phyloP scores from a whole-genome alignment of 495 filamentous ascomycete species.

The Sordaria brevicollis region DNA sequence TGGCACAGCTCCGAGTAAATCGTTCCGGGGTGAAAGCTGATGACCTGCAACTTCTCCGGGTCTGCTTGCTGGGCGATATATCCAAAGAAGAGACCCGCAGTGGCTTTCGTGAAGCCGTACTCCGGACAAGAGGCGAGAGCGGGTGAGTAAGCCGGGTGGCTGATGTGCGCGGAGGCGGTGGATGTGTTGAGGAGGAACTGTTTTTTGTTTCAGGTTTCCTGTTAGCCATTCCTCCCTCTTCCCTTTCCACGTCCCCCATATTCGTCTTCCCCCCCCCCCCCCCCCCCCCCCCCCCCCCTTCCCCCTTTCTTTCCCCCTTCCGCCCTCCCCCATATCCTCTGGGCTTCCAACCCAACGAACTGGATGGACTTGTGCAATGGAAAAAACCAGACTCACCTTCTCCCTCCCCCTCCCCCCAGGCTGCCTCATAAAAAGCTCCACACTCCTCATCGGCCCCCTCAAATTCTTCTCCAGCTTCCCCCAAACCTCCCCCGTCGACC shows the following conservation, averaged over 20 bases:
- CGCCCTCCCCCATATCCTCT: too few species aligned
- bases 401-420: neutral
- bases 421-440: conserved; percentile 24
- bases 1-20: conserved; percentile 21
- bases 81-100: conserved; percentile 27
- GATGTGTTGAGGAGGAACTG: conserved; percentile 30
- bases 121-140: neutral
- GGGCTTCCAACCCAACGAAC: too few species aligned
- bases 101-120: conserved; percentile 31
- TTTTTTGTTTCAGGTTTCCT: neutral
- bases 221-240: neutral
- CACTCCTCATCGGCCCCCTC: conserved; percentile 22
- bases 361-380: too few species aligned
- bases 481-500: conserved; percentile 16
- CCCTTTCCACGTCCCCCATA: neutral
- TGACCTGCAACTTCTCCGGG: conserved; percentile 26
- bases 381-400: too few species aligned
- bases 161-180: conserved; percentile 16
- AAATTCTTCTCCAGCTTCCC: conserved; percentile 22
- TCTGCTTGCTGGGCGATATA: conserved; percentile 21
- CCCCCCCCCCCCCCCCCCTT: too few species aligned
- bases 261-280: too few species aligned
- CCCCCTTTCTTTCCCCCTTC: too few species aligned
- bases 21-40: conserved; percentile 35
- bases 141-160: conserved; percentile 2